Conservation (phyloP, 139 green algal genomes). For the Penium margaritaceum region DNA sequence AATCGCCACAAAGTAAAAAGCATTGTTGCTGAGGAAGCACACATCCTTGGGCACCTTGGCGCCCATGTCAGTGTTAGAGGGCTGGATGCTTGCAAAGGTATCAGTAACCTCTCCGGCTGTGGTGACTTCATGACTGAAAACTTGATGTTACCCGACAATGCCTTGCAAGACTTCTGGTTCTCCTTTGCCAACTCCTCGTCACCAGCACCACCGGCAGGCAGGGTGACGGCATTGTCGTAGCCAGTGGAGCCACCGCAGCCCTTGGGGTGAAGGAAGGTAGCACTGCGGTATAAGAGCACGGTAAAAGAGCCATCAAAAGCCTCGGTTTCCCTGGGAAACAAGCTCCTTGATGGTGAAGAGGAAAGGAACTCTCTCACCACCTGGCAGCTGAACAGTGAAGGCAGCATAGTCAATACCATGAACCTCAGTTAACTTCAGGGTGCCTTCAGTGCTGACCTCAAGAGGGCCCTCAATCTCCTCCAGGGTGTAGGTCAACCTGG, state of each 20-base stretch:
- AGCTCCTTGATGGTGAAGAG: constrained; percentile 98
- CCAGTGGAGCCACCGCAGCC: constrained; percentile 86
- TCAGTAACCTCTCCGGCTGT: constrained; percentile 85
- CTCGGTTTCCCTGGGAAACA: constrained; percentile 70
- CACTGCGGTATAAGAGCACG: constrained; percentile 93
- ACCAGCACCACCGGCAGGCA: constrained; percentile 63
- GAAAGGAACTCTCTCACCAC: constrained; percentile 96
- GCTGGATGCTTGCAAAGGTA: constrained; percentile 96
- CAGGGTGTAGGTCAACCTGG: constrained; percentile 96
- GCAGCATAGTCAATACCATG: constrained; percentile 97
- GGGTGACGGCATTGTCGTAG: constrained; percentile 91
- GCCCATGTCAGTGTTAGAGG: constrained; percentile 95
- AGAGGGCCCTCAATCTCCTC: constrained; percentile 59
- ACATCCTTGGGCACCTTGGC: constrained; percentile 96
- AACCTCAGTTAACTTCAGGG: constrained; percentile 84
- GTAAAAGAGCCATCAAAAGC: constrained; percentile 86
- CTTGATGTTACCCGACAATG: constrained; percentile 71
- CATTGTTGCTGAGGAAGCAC: too few species aligned
- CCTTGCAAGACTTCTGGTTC: constrained; percentile 79
- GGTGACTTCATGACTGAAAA: constrained; percentile 86
- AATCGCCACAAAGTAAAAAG: too few species aligned
- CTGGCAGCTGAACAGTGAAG: constrained; percentile 91
- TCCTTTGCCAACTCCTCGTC: constrained; percentile 83
- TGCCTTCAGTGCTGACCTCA: constrained; percentile 59
- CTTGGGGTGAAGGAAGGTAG: constrained; percentile 99